phyloP scores from a whole-genome alignment of 768 basidiomycete genomes.

The Hypholoma fasciculare region DNA sequence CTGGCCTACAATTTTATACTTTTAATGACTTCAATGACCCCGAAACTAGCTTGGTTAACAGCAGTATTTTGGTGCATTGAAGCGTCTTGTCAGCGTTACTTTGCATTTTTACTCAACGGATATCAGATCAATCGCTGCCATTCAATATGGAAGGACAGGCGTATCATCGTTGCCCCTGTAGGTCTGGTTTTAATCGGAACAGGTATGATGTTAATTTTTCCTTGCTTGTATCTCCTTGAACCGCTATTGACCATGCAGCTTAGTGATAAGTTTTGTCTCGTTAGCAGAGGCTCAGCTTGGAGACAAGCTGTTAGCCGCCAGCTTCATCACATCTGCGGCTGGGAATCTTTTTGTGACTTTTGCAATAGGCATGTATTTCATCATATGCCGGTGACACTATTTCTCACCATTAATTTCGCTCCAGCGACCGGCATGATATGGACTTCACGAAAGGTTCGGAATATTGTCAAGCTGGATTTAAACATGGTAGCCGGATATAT shows the following conservation, averaged over 20 bases:
- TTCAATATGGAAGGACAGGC: conserved; percentile 15
- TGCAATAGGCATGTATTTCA: conserved; percentile 15
- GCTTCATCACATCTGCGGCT: conserved; percentile 21
- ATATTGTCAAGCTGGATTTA: conserved; percentile 8
- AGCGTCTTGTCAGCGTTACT: background rate
- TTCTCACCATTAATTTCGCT: background rate
- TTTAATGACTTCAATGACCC: background rate
- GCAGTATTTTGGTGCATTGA: conserved; percentile 18
- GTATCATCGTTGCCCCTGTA: conserved; percentile 16
- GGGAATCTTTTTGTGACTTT: conserved; percentile 22
- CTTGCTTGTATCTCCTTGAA: background rate
- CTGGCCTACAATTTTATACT: background rate
- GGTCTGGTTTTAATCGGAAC: conserved; percentile 16
- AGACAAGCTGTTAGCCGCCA: conserved; percentile 18
- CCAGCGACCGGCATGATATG: conserved; percentile 18
- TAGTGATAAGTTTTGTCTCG: conserved; percentile 19
- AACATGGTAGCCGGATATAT: conserved; percentile 10
- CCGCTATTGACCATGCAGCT: background rate
- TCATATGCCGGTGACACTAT: background rate
- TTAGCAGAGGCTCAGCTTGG: conserved; percentile 13
- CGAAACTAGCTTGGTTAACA: conserved; percentile 16
- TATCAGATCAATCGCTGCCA: conserved; percentile 20
- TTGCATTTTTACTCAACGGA: background rate
- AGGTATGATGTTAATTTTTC: background rate
- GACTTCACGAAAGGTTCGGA: conserved; percentile 19